Evolutionary conservation across 164 flowering plant genomes (phyloP), one percentile per base, ranked within the genome.

Genomic region (Cinnamomum micranthum): DNA sequence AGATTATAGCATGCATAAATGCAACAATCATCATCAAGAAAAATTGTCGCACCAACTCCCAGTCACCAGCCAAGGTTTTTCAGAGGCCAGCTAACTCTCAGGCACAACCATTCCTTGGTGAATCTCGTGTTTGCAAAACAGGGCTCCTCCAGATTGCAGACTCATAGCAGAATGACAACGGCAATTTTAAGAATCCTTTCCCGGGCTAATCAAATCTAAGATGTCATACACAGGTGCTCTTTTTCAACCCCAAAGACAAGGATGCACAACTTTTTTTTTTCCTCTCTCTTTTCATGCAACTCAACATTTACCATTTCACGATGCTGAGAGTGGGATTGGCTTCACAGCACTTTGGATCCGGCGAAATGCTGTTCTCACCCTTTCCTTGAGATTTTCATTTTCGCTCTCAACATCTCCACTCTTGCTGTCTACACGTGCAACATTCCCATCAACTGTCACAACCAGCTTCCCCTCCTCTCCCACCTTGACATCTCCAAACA

Each of bases 351-450:
- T 87, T 70, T 79, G 90, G 76, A 93, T 90, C 41, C 97, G 85
- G 50, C 81, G 74, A 67, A 84, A 88, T 27, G 75, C 99, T 0
- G 84, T 80, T 66, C 55, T 84, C 27, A 95, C 95, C 76, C 98
- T 81, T 74, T 95, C 97, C 81, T 86, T 88, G 1, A 95, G 88
- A 51, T 87, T 86, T 68, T 87, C 93, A 68, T 91, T 89, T 75
- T 88, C 97, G 69, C 99, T 82, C 80, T 91, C 94, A 50, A 95
- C 97, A 13, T 92, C 95, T 15, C 99, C 99, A 63, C 76, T 93
- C 74, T 87, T 84, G 63, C 83, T 86, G 74, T 93, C 93, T 19
- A 95, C 90, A 71, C 74, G 78, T 7, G 97, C 98, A 68, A 88
- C 88, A 77, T 83, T 88, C 67, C 88, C 92, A 78, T 93, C 98